A percentile compares a stretch with the other conserved stretches of the same genome.
phyloP scores from a whole-genome alignment of 139 green algal genomes.

The Desmodesmus armatus region DNA sequence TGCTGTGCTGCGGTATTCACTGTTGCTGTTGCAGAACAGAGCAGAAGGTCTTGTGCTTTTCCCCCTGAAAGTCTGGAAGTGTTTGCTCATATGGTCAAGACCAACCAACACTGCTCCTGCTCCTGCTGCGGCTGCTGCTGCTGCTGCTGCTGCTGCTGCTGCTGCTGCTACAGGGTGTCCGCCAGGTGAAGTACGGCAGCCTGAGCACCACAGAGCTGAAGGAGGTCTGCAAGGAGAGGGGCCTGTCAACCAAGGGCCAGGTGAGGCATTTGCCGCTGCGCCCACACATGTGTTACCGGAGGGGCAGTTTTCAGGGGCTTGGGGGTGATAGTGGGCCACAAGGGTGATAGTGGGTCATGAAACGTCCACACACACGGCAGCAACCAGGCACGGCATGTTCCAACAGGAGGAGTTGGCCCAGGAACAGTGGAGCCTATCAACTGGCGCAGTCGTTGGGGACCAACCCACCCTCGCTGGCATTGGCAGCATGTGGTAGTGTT shows the following conservation, averaged over 20 bases:
- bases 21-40: too few relatives aligned
- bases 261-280: not conserved
- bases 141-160: not conserved
- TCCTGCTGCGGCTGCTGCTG: not conserved
- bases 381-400: not conserved
- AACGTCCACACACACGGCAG: too few relatives aligned
- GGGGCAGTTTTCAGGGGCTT: too few relatives aligned
- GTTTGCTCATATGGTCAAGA: not conserved
- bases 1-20: too few relatives aligned
- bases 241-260: slow-evolving; percentile 3
- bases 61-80: not conserved
- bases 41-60: too few relatives aligned
- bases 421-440: not conserved
- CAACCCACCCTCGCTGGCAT: too few relatives aligned
- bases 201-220: slow-evolving; percentile 21
- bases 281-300: too few relatives aligned
- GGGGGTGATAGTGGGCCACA: too few relatives aligned
- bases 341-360: too few relatives aligned
- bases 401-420: not conserved
- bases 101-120: not conserved
- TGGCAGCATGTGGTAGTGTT: not conserved
- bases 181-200: not conserved
- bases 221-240: slow-evolving; percentile 1
- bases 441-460: too few relatives aligned
- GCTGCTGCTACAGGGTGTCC: not conserved